phyloP scores from a whole-genome alignment of 148 eudicot species.

The Amaranthus palmeri region DNA sequence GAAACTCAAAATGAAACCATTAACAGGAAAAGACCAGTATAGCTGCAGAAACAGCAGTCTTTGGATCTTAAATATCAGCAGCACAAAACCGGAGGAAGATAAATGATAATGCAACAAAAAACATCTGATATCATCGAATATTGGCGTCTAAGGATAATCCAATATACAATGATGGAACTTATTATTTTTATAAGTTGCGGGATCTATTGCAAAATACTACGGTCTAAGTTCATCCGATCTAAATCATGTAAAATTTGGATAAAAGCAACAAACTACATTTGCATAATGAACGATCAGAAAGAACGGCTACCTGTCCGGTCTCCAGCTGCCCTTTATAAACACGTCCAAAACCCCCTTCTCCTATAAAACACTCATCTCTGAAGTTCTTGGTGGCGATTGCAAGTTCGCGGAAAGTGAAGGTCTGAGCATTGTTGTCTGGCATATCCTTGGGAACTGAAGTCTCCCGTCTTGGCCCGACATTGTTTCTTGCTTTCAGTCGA shows the following conservation, averaged over 20 bases:
- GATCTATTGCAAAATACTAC: background rate
- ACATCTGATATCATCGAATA: too few relatives aligned
- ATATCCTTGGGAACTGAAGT: conserved; percentile 39
- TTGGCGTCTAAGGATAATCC: too few relatives aligned
- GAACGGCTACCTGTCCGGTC: conserved; percentile 53
- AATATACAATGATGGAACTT: too few relatives aligned
- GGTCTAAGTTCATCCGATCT: background rate
- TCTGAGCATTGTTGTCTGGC: conserved; percentile 56
- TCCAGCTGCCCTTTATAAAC: conserved; percentile 78
- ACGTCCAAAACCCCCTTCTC: conserved; percentile 94
- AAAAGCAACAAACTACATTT: background rate
- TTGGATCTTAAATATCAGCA: too few relatives aligned
- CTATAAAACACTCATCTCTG: conserved; percentile 65
- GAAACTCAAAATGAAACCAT: too few relatives aligned
- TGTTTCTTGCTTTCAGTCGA: conserved; percentile 54
- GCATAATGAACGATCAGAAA: background rate
- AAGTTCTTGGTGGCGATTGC: conserved; percentile 81
- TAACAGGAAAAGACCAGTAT: too few relatives aligned
- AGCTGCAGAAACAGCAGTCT: too few relatives aligned
- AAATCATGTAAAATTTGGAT: background rate
- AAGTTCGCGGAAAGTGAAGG: conserved; percentile 83
- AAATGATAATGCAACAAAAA: too few relatives aligned
- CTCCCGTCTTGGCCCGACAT: conserved; percentile 45
- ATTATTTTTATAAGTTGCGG: background rate
- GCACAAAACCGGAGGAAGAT: too few relatives aligned